These are phyloP conservation scores for Flaveria robusta DNA, from an alignment of 129 eudicot genomes.

Conservation along the genomic window DNA sequence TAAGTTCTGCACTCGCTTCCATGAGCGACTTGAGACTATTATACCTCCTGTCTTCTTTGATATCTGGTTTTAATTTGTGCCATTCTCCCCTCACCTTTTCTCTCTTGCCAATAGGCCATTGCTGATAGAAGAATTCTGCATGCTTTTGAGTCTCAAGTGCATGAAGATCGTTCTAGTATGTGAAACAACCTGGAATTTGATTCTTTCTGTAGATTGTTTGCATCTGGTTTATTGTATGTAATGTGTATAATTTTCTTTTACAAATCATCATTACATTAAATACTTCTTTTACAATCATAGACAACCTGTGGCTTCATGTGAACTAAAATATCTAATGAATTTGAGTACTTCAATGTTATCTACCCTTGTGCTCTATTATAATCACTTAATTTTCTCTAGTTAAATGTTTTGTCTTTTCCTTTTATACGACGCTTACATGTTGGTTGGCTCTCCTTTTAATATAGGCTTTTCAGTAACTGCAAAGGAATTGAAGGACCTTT, in stretches of 20 bases:
- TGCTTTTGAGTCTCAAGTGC: conserved; percentile 67
- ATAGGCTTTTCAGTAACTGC: conserved; percentile 49
- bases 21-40: background rate
- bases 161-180: conserved; percentile 62
- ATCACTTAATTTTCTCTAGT: background rate
- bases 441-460: background rate
- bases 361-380: conserved; percentile 1
- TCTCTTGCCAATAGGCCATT: conserved; percentile 36
- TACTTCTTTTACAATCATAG: background rate
- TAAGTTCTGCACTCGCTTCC: background rate
- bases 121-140: conserved; percentile 47
- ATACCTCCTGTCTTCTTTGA: background rate
- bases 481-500: conserved; percentile 58
- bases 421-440: background rate
- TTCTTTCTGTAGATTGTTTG: conserved; percentile 7
- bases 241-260: background rate
- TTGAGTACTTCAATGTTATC: background rate
- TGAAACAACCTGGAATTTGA: conserved; percentile 22
- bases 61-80: background rate
- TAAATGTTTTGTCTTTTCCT: background rate
- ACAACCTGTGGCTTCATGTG: background rate
- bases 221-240: background rate
- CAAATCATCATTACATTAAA: background rate
- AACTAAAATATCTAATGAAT: background rate
- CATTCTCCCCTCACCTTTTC: background rate